A percentile compares a stretch with the other conserved stretches of the same genome.
phyloP scores from a whole-genome alignment of 768 basidiomycete species.

The Daedaleopsis nitida region DNA sequence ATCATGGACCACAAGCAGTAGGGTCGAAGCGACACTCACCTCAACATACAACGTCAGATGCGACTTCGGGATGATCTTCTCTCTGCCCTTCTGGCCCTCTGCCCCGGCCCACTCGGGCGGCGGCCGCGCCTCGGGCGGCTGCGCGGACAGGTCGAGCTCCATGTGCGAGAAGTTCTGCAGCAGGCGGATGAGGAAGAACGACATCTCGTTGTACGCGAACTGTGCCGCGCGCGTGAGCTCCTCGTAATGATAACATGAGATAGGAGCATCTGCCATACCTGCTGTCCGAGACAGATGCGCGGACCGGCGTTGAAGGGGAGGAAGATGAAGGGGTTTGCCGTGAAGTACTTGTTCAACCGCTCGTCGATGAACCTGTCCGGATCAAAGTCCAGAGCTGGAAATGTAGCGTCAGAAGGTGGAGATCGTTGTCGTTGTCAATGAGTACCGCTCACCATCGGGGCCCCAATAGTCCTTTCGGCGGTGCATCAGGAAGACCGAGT shows the following conservation, averaged over 20 bases:
- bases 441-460: slow-evolving; percentile 40
- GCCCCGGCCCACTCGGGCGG: slow-evolving; percentile 37
- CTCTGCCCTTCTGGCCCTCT: slow-evolving; percentile 38
- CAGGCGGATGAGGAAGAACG: slow-evolving; percentile 54
- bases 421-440: background rate
- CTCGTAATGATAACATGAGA: background rate
- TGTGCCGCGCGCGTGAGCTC: slow-evolving; percentile 14
- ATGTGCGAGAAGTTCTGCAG: slow-evolving; percentile 50
- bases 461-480: slow-evolving; percentile 57
- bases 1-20: too few relatives aligned
- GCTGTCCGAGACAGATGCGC: slow-evolving; percentile 61
- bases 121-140: slow-evolving; percentile 32
- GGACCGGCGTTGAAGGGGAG: slow-evolving; percentile 71
- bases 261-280: slow-evolving; percentile 25
- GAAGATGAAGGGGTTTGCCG: slow-evolving; percentile 68
- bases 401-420: background rate
- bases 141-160: slow-evolving; percentile 40
- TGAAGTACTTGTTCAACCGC: slow-evolving; percentile 52
- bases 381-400: slow-evolving; percentile 49
- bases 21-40: slow-evolving; percentile 19
- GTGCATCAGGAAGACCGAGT: slow-evolving; percentile 35
- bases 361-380: slow-evolving; percentile 68
- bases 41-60: slow-evolving; percentile 47
- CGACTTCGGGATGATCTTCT: slow-evolving; percentile 41
- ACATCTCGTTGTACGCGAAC: slow-evolving; percentile 60